Percentiles rank a stretch among this genome's conserved stretches.
Conservation (phyloP, 1,284 basidiomycete genomes). For the Ceraceosorus bombacis region DNA sequence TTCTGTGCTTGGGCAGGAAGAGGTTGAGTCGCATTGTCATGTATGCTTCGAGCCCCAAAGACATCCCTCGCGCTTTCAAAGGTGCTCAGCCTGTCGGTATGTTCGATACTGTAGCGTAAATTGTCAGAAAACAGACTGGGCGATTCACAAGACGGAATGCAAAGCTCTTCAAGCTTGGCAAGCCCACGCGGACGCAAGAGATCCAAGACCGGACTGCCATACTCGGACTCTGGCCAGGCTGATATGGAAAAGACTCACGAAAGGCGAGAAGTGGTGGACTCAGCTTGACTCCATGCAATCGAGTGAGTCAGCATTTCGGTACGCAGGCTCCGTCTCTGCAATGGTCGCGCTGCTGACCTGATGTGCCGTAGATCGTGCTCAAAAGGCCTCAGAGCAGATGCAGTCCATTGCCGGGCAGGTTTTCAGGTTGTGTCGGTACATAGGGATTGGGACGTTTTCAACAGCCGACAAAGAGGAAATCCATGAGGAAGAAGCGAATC, state of each 20-base stretch:
- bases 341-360: not conserved
- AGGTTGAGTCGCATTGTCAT: not conserved
- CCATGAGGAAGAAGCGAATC: conserved; percentile 57
- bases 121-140: conserved; percentile 14
- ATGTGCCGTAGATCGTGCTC: conserved; percentile 47
- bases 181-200: not conserved
- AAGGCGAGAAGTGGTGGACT: not conserved
- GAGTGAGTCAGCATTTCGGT: not conserved
- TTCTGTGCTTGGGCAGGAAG: not conserved
- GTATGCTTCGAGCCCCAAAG: not conserved
- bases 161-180: conserved; percentile 10
- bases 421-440: conserved; percentile 1
- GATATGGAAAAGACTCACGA: conserved; percentile 3
- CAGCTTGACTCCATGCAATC: conserved; percentile 1
- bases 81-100: conserved; percentile 8
- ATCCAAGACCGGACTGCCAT: conserved; percentile 4
- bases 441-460: not conserved
- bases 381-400: conserved; percentile 63
- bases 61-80: not conserved
- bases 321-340: not conserved
- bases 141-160: conserved; percentile 15
- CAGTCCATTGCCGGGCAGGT: conserved; percentile 58
- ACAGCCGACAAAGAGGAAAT: not conserved
- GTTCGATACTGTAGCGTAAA: conserved; percentile 13
- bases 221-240: conserved; percentile 15